Base-by-base conservation (phyloP, 2,329 filamentous ascomycete species). In the Penicillium expansum region DNA sequence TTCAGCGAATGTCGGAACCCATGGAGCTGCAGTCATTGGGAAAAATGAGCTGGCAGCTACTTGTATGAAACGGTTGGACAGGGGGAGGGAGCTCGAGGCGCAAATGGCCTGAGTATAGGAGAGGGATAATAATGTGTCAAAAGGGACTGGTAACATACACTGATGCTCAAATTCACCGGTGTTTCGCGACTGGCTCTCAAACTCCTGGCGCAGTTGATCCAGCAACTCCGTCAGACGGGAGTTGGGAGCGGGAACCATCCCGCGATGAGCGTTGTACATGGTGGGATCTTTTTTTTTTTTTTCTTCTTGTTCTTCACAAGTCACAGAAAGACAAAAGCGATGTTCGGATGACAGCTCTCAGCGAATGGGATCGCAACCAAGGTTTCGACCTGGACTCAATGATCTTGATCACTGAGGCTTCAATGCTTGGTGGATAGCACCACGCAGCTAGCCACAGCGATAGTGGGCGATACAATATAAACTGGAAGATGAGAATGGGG, bases 161-260 rank as follows among this genome's bases (percentile, higher is more conserved):
- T 96, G 92, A 74, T 93, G 90, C 74, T 99, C 93, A 74, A 92
- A 95, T 67, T 91, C 90, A 73, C 91, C 91, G 63, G 86, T 89
- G 67, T 90, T 86, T 63, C 90, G 86, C 67, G 88, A 83, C 75
- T 95, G 90, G 59, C 83, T 87, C 65, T 97, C 93, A 67, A 97
- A 97, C 77, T 99, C 94, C 70, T 86, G 83, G 71, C 93, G 87
- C 68, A 99, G 86, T 74, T 92, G 89, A 56, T 97, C 93, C 71
- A 99, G 83, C 62, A 97, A 86, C 81, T 99, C 93, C 66, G 89
- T 91, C 68, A 97, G 82, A 66, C 94, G 91, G 67, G 79, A 83
- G 77, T 81, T 83, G 58, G 89, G 87, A 64, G 86, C 87, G 62
- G 80, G 78, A 62, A 86, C 88, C 83, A 95, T 89, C 74, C 87